Evolutionary conservation across 257 asterid species (phyloP), one percentile per base, ranked within the genome.

Genomic region (Anisodus acutangulus): DNA sequence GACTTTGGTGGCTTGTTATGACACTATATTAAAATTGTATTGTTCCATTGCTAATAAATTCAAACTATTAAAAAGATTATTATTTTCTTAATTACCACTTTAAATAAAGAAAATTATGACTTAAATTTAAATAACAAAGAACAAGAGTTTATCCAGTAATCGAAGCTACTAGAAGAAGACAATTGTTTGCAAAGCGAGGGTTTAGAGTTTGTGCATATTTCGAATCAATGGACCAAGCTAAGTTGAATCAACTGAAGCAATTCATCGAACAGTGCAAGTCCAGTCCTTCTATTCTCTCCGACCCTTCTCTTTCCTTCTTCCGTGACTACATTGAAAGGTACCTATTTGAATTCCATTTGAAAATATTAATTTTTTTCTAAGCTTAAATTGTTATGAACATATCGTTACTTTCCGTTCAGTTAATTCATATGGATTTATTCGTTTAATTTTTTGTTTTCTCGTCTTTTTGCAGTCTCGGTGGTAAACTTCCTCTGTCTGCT

Each of bases 251-350:
- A 74, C 85, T 95, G 88, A 88, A 85, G 85, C 88, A 88, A 81
- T 94, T 95, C 92, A 26, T 95, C 43, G 89, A 90, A 22, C 88
- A 69, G 87, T 94, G 98, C 92, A 87, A 89, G 86, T 78, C 91
- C 69, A 74, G 91, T 55, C 98, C 99, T 8, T 87, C 95, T 55
- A 9, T 92, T 67, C 95, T 95, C 84, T 60, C 85, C 68, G 92
- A 95, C 85, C 98, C 99, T 3, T 90, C 95, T 3, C 97, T 94
- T 81, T 83, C 92, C 43, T 95, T 95, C 83, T 94, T 95, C 91
- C 90, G 92, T 3, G 91, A 91, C 1, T 95, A 91, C 91, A 84
- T 95, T 82, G 93, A 95, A 84, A 93, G 97, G 99, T 95, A 85
- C 16, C 64, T 17, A 17, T 17, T 58, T 58, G 26, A 58, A 16